Base-by-base conservation (phyloP, 1,284 basidiomycete genomes). In the Leccinum huronense region DNA sequence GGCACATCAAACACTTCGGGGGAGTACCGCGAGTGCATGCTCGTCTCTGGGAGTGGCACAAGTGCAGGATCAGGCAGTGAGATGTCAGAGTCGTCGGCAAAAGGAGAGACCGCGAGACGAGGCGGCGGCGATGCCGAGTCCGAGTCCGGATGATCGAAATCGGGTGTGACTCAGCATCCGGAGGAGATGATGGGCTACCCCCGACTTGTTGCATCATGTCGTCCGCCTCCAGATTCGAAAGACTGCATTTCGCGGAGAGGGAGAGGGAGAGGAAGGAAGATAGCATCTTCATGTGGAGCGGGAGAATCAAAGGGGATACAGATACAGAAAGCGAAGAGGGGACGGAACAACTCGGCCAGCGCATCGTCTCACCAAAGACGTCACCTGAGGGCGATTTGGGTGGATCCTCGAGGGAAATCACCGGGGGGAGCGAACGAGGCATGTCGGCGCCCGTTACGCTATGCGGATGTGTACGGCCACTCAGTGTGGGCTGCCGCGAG, bases 211-310 rank as follows among this genome's bases (percentile, higher is more conserved):
- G 71, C 59, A 69, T 65, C 64, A 72, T 69, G 59, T 75, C 74
- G 34, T 77, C 76, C 3, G 76, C 89, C 33, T 0, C 85, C 86
- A 3, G 89, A 91, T 69, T 93, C 91, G 70, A 93, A 93, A 0
- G 88, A 90, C 68, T 92, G 89, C 86, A 92, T 88, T 73, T 88
- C 88, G 19, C 90, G 86, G 42, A 93, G 73, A 48, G 80, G 78
- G 3, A 83, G 85, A 1, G 84, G 81, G 1, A 81, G 67, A 78
- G 77, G 70, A 76, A 80, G 60, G 74, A 75, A 64, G 4, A 67
- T 13, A 1, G 76, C 63, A 1, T 78, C 72, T n/a, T 79, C 73
- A 89, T 90, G 73, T 60, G 83, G 80, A 4, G 80, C 76, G 3
- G 88, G 89, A 0, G 85, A 80, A 63, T 87, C 85, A 68, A 88